These are phyloP conservation scores for Aspergillus niger DNA, from an alignment of 2,329 filamentous ascomycete genomes.

Conservation along the genomic window DNA sequence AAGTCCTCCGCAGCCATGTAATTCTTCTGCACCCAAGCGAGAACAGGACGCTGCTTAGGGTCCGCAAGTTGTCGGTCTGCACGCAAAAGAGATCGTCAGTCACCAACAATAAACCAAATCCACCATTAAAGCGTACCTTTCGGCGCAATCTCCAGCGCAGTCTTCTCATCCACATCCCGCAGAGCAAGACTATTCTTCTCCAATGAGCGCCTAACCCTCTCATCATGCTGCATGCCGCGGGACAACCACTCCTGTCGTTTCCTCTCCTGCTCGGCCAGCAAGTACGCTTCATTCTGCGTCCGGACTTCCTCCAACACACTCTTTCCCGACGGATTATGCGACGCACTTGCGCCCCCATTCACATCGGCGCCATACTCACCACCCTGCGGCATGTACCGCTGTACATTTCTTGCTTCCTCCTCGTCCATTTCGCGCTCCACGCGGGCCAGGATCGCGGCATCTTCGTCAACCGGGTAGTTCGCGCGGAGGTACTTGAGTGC, in stretches of 20 bases:
- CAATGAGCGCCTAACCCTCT: conserved; percentile 34
- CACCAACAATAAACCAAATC: neutral
- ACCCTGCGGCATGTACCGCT: conserved; percentile 48
- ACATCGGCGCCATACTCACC: conserved; percentile 45
- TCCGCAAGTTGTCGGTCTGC: conserved; percentile 43
- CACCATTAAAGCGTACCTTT: neutral
- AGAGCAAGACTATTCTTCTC: conserved; percentile 37
- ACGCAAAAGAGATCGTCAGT: conserved; percentile 11
- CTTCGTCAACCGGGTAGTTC: conserved; percentile 49
- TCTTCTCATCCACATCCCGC: conserved; percentile 38
- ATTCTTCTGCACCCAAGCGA: conserved; percentile 48
- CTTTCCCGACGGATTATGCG: conserved; percentile 45
- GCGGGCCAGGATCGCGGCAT: conserved; percentile 50
- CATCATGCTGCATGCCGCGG: conserved; percentile 49
- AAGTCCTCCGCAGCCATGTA: conserved; percentile 41
- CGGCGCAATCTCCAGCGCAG: conserved; percentile 39
- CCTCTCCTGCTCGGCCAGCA: conserved; percentile 47
- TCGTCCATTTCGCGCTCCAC: conserved; percentile 44
- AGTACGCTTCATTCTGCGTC: conserved; percentile 42
- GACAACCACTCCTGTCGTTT: conserved; percentile 56
- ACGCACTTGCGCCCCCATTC: conserved; percentile 29
- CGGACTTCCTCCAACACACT: conserved; percentile 46
- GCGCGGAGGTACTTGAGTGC: conserved; percentile 46
- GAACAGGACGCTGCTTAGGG: conserved; percentile 39
- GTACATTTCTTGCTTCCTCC: conserved; percentile 44